These are phyloP conservation scores for Diaporthe sp. DNA, from an alignment of 2,329 filamentous ascomycete species.

Conservation along the genomic window DNA sequence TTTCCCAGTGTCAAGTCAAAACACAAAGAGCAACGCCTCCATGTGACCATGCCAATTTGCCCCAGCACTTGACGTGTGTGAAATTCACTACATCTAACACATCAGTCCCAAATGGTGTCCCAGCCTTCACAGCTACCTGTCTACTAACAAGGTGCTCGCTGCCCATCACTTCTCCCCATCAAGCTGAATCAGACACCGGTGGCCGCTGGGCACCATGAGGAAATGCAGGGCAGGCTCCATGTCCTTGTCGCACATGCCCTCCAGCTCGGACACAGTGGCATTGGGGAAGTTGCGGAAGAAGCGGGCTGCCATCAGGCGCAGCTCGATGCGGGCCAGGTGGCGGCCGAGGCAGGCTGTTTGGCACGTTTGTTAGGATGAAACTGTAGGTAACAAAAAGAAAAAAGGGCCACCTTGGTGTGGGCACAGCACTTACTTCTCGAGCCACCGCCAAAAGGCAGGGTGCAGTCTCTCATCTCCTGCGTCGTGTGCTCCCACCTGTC, in stretches of 20 bases:
- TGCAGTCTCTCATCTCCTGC: slow-evolving; percentile 46
- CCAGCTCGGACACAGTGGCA: slow-evolving; percentile 45
- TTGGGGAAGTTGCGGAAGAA: slow-evolving; percentile 59
- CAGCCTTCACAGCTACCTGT: too few relatives aligned
- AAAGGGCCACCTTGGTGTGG: background rate
- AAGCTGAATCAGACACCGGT: slow-evolving; percentile 48
- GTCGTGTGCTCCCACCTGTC: slow-evolving; percentile 54
- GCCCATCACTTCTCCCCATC: background rate
- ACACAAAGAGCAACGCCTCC: background rate
- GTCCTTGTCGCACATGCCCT: slow-evolving; percentile 50
- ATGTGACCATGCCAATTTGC: background rate
- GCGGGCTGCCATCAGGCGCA: slow-evolving; percentile 61
- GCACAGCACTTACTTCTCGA: slow-evolving; percentile 44
- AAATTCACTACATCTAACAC: background rate
- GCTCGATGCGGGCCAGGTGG: slow-evolving; percentile 68
- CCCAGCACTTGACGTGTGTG: background rate
- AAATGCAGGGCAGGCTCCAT: slow-evolving; percentile 48
- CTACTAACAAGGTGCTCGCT: background rate
- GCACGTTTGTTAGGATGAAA: background rate
- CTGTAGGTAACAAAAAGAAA: slow-evolving; percentile 31
- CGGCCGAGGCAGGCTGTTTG: slow-evolving; percentile 63
- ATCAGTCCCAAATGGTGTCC: background rate
- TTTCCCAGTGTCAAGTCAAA: background rate
- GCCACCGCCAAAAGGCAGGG: slow-evolving; percentile 49
- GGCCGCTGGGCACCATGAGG: slow-evolving; percentile 45